Percentiles rank a stretch among this genome's conserved stretches.
phyloP scores from a whole-genome alignment of 345 rosid species.

The Populus tremula region DNA sequence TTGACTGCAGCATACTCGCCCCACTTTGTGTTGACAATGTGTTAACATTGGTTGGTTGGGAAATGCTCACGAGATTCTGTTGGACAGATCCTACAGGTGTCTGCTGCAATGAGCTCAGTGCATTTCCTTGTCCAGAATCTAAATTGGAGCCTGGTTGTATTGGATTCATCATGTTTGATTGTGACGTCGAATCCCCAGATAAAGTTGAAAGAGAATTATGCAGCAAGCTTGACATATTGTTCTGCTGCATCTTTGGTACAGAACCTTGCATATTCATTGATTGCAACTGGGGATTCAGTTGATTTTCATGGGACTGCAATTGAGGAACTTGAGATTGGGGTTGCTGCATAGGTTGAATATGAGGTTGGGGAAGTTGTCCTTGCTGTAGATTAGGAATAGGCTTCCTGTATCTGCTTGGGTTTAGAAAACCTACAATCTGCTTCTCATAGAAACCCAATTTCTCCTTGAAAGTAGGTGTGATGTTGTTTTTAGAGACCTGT shows the following conservation, averaged over 20 bases:
- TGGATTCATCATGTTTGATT: too few species aligned
- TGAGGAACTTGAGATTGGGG: conserved; percentile 35
- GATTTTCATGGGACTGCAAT: too few species aligned
- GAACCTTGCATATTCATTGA: too few species aligned
- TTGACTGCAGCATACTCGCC: conserved; percentile 52
- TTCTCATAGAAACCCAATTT: too few species aligned
- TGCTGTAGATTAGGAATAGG: conserved; percentile 42
- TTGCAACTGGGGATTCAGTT: too few species aligned
- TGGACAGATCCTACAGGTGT: conserved; percentile 55
- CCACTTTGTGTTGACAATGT: conserved; percentile 64
- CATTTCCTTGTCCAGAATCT: conserved; percentile 75
- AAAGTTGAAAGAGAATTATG: too few species aligned
- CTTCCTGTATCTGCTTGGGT: conserved; percentile 56
- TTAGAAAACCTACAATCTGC: too few species aligned
- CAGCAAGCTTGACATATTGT: too few species aligned
- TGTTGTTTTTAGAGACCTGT: too few species aligned
- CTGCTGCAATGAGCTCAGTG: conserved; percentile 59
- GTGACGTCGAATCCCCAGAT: too few species aligned
- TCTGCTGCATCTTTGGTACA: too few species aligned
- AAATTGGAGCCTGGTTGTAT: conserved; percentile 35
- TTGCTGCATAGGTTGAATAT: conserved; percentile 62
- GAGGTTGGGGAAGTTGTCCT: conserved; percentile 65
- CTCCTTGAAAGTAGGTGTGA: too few species aligned
- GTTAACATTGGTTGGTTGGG: conserved; percentile 59
- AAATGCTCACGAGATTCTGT: conserved; percentile 51